Evolutionary conservation across 176 grass and related monocot genomes (phyloP).

Genomic region (Chrysopogon serrulatus): DNA sequence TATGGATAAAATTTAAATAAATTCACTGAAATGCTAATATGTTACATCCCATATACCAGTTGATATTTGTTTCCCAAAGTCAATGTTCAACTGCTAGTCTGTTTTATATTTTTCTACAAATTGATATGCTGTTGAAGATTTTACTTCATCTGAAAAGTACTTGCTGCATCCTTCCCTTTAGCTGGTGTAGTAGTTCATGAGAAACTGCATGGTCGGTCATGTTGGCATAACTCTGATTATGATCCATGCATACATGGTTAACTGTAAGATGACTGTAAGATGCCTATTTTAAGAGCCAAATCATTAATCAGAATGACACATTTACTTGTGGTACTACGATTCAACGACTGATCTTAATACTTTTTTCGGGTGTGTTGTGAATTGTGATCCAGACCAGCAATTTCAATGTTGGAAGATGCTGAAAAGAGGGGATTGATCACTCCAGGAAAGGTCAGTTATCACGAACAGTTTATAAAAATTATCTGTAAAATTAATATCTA

Average conservation of each 20-base stretch:
- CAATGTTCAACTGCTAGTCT: background rate
- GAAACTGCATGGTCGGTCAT: background rate
- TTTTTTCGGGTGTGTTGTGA: background rate
- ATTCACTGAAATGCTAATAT: background rate
- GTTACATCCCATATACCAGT: background rate
- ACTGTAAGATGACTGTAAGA: background rate
- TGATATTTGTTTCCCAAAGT: background rate
- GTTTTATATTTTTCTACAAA: background rate
- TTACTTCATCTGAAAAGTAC: background rate
- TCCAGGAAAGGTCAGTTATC: slow-evolving; percentile 71
- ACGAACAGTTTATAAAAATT: background rate
- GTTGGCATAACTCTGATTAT: background rate
- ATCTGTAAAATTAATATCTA: background rate
- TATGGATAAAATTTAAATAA: background rate
- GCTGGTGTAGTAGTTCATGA: background rate
- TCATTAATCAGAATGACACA: background rate
- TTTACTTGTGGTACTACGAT: background rate
- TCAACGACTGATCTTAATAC: background rate
- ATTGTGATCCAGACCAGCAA: slow-evolving; percentile 52
- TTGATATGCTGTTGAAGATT: background rate
- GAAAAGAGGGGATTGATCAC: slow-evolving; percentile 86
- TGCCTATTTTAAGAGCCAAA: background rate
- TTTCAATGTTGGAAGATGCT: slow-evolving; percentile 91
- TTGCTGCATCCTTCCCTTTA: background rate
- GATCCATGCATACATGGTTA: background rate